Evolutionary conservation across 352 stramenopile species (phyloP).

Genomic region (Phytophthora constricta): DNA sequence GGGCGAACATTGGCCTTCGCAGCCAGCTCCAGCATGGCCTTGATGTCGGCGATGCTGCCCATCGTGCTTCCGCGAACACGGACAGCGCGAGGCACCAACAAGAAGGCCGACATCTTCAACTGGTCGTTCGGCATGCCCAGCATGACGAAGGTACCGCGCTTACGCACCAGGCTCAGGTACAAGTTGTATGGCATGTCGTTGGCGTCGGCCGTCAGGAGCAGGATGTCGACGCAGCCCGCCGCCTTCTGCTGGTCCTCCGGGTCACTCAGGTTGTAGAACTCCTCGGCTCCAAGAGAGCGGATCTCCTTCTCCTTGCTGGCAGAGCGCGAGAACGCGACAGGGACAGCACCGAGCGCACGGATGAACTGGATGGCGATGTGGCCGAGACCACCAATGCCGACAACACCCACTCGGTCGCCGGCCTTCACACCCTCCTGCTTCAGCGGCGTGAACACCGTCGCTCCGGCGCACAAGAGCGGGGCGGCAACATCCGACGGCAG

Average conservation of each 20-base stretch:
- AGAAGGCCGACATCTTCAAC: slow-evolving; percentile 55
- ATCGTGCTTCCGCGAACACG: slow-evolving; percentile 11
- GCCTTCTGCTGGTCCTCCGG: slow-evolving; percentile 26
- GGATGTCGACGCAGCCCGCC: slow-evolving; percentile 50
- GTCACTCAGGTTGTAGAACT: slow-evolving; percentile 26
- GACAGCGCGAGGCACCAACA: slow-evolving; percentile 25
- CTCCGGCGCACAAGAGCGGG: slow-evolving; percentile 14
- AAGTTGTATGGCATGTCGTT: slow-evolving; percentile 50
- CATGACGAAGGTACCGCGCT: slow-evolving; percentile 40
- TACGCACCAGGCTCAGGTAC: slow-evolving; percentile 62
- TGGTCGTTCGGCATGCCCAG: slow-evolving; percentile 63
- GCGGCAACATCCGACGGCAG: slow-evolving; percentile 13
- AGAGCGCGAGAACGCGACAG: slow-evolving; percentile 21
- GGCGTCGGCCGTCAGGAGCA: slow-evolving; percentile 74
- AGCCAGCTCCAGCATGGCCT: slow-evolving; percentile 85
- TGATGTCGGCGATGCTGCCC: slow-evolving; percentile 26
- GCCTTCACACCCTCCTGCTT: slow-evolving; percentile 25
- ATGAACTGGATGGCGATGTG: slow-evolving; percentile 34
- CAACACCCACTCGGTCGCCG: slow-evolving; percentile 18
- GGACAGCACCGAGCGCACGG: slow-evolving; percentile 14
- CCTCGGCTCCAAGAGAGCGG: slow-evolving; percentile 11
- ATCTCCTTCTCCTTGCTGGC: slow-evolving; percentile 26
- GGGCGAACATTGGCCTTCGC: slow-evolving; percentile 58
- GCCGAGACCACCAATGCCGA: slow-evolving; percentile 23
- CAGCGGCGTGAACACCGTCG: slow-evolving; percentile 18